phyloP scores from a whole-genome alignment of 139 green algal species.

The Chlamydomonas applanata region DNA sequence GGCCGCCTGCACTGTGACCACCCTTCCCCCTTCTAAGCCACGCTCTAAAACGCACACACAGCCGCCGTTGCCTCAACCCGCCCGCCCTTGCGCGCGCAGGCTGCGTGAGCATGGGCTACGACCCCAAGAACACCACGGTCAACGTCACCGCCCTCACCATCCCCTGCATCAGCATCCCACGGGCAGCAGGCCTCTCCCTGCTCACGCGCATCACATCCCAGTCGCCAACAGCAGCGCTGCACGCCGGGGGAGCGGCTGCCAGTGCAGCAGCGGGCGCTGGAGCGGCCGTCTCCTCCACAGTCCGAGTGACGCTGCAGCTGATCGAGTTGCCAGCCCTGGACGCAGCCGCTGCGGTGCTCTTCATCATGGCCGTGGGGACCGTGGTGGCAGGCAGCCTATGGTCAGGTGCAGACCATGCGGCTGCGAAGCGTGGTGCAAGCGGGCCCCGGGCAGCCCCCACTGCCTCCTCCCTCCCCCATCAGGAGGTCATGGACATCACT shows the following conservation, averaged over 20 bases:
- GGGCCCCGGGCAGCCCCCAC: not conserved
- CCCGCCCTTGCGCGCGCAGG: slow-evolving; percentile 20
- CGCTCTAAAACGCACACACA: too few relatives aligned
- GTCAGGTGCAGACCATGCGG: slow-evolving; percentile 49
- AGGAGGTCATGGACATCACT: slow-evolving; percentile 50
- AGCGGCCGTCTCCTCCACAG: not conserved
- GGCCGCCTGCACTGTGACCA: too few relatives aligned
- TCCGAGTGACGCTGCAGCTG: not conserved
- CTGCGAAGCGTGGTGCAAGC: not conserved
- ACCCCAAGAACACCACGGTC: slow-evolving; percentile 11
- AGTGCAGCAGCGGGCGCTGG: not conserved
- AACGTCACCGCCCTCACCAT: not conserved
- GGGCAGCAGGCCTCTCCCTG: slow-evolving; percentile 25
- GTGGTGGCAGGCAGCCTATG: slow-evolving; percentile 54
- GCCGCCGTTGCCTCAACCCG: too few relatives aligned
- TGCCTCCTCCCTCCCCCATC: not conserved
- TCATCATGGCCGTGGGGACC: slow-evolving; percentile 65
- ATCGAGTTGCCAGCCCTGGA: slow-evolving; percentile 40
- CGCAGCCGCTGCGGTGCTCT: slow-evolving; percentile 49
- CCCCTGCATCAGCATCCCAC: slow-evolving; percentile 41
- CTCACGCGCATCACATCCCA: not conserved
- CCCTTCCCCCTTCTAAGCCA: too few relatives aligned
- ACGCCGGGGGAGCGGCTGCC: too few relatives aligned
- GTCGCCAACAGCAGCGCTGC: too few relatives aligned
- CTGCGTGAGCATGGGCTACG: slow-evolving; percentile 54